Evolutionary conservation across 352 stramenopile species (phyloP), one percentile per base, ranked within the genome.

Genomic region (Globisporangium splendens): DNA sequence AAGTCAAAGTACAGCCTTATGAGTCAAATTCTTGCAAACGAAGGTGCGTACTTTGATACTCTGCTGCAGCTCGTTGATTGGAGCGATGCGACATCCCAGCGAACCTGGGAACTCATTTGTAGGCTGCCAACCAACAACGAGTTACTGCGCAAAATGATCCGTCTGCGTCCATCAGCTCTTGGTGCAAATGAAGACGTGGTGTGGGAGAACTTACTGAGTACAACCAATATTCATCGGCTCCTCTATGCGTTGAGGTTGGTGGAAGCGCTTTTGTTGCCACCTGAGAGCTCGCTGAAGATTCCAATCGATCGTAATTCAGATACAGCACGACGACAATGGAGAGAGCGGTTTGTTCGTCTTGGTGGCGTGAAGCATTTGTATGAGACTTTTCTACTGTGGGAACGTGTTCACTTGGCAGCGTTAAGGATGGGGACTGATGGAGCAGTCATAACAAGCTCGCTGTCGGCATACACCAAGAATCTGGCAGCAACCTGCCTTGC

Each of bases 101-200:
- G 85, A 11, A 78, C 78, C 21, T 94, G 85, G 85, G 81, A 90
- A 35, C 55, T 94, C 21, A 61, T 94, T 8, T 91, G 78, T 22
- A 68, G 73, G 7, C 53, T 94, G 7, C 85, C 85, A 4, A 89
- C 81, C 12, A 94, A 88, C 59, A 77, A 82, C 31, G 58, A 74
- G 1, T 52, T 89, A 10, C 57, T 94, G 20, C 75, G 74, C 14
- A 65, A 70, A 24, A 93, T 93, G 76, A 82, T 93, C 38, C 68
- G 62, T 8, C 66, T 93, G 10, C 75, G 81, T 14, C 48, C 48
- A 10, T 46, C 51, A 14, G 38, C 41, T 15, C 48, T 42, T 10
- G 58, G 20, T 22, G 41, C 22, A n/a, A 66, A 57, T 15, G 20
- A 49, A 3, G 53, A 60, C 31, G 72, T 77, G 11, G 20, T 69